Percentiles rank a stretch among this genome's conserved stretches.
Conservation (phyloP, 108 stramenopile genomes). For the Cyclotella choctawhatcheeana region DNA sequence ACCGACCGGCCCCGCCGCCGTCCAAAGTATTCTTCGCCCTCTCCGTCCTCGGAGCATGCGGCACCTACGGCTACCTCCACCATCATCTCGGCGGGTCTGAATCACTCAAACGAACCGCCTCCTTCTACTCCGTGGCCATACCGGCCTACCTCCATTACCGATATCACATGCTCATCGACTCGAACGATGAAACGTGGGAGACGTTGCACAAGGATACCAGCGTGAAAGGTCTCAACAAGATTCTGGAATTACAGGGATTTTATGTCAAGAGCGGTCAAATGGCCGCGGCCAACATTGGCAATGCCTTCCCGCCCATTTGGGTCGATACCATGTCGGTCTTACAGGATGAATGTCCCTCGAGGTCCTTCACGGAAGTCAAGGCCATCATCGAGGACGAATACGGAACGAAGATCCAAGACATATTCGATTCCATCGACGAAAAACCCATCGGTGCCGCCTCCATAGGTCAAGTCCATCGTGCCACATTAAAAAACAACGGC, state of each 20-base stretch:
- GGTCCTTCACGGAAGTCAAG: conserved; percentile 65
- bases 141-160: conserved; percentile 73
- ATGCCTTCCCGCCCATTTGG: conserved; percentile 87
- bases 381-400: conserved; percentile 70
- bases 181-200: conserved; percentile 72
- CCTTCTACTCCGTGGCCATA: conserved; percentile 67
- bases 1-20: neutral
- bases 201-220: conserved; percentile 66
- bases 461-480: conserved; percentile 89
- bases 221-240: conserved; percentile 65
- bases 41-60: neutral
- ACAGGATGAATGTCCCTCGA: conserved; percentile 79
- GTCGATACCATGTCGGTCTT: conserved; percentile 83
- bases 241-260: conserved; percentile 81
- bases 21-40: neutral
- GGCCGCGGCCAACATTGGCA: conserved; percentile 82
- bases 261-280: conserved; percentile 89
- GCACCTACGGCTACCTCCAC: conserved; percentile 12
- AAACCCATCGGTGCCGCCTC: conserved; percentile 84
- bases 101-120: conserved; percentile 54
- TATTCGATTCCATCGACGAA: conserved; percentile 74
- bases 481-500: conserved; percentile 67
- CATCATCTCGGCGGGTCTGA: conserved; percentile 62
- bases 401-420: conserved; percentile 47
- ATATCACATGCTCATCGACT: conserved; percentile 57